Evolutionary conservation across 2,329 filamentous ascomycete genomes (phyloP).

Genomic region (Ciborinia camelliae): DNA sequence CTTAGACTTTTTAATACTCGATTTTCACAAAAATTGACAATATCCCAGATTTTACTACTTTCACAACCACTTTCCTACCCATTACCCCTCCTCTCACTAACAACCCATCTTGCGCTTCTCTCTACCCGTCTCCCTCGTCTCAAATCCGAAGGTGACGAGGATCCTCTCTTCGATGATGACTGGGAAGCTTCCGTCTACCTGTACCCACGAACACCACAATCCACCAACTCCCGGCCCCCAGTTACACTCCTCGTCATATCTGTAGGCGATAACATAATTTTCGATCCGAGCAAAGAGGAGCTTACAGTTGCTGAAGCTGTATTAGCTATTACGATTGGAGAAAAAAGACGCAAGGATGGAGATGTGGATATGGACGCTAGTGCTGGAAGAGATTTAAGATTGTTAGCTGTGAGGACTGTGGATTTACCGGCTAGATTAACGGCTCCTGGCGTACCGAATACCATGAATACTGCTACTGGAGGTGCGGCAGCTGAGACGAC

Average conservation of each 20-base stretch:
- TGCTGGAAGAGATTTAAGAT: conserved; percentile 46
- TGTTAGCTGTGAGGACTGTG: conserved; percentile 68
- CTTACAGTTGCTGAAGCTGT: conserved; percentile 89
- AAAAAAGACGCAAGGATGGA: conserved; percentile 35
- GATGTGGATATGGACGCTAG: conserved; percentile 44
- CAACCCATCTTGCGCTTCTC: conserved; percentile 88
- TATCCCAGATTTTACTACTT: conserved; percentile 76
- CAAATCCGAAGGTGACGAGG: conserved; percentile 88
- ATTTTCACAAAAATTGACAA: conserved; percentile 13
- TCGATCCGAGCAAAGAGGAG: conserved; percentile 89
- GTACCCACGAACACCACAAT: conserved; percentile 47
- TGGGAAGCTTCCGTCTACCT: conserved; percentile 81
- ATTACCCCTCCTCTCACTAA: conserved; percentile 85
- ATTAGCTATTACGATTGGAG: conserved; percentile 76
- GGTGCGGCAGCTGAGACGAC: conserved; percentile 40
- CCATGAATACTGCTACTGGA: conserved; percentile 54
- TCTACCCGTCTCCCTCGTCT: conserved; percentile 79
- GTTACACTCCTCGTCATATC: conserved; percentile 88
- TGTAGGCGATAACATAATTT: conserved; percentile 84
- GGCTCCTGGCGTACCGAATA: conserved; percentile 65
- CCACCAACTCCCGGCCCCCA: conserved; percentile 59
- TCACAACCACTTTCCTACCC: conserved; percentile 93
- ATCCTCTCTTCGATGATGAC: conserved; percentile 96
- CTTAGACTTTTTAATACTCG: background rate
- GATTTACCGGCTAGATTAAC: conserved; percentile 73